These are phyloP conservation scores for Neurospora sp. DNA, from an alignment of 495 filamentous ascomycete species.

Conservation along the genomic window DNA sequence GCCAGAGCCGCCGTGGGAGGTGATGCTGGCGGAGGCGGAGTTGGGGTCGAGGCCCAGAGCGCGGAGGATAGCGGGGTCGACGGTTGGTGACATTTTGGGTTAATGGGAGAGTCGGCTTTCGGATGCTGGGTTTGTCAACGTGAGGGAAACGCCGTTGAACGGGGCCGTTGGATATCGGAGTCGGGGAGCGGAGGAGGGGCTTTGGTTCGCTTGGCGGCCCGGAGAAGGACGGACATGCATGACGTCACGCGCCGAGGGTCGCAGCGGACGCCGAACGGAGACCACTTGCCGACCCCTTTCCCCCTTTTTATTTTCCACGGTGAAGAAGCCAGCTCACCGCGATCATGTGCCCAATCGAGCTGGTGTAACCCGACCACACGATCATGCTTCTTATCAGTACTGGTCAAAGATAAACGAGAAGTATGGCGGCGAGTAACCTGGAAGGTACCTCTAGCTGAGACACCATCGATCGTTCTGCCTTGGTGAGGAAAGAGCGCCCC, in stretches of 20 bases:
- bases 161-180: neutral
- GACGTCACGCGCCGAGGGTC: neutral
- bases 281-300: neutral
- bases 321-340: neutral
- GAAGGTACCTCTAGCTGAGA: neutral
- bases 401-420: neutral
- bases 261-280: neutral
- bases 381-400: neutral
- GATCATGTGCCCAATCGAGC: neutral
- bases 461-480: neutral
- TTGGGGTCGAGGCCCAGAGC: constrained; percentile 46
- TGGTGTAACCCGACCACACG: neutral
- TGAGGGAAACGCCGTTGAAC: neutral
- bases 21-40: constrained; percentile 40
- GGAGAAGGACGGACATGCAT: neutral
- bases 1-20: constrained; percentile 56
- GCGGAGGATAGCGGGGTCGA: constrained; percentile 50
- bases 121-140: neutral
- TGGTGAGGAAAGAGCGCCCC: neutral
- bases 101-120: neutral
- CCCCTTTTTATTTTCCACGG: neutral
- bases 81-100: constrained; percentile 23
- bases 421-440: neutral
- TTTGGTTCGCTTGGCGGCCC: neutral
- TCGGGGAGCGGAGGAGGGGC: neutral